These are phyloP conservation scores for Pseudognaphalium luteoalbum DNA, from an alignment of 129 eudicot species.

Conservation along the genomic window DNA sequence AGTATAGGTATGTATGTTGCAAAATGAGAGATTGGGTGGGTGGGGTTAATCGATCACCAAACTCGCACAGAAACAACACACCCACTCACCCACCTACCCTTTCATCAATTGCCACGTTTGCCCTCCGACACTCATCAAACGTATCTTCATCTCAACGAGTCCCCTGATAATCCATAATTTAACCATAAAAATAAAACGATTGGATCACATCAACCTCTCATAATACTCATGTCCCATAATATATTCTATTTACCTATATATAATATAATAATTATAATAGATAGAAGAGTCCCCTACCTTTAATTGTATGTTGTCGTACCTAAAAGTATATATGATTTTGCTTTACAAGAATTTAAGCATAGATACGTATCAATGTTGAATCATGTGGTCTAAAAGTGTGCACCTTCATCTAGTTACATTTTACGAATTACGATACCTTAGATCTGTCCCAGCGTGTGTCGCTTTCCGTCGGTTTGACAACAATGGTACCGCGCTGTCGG, in stretches of 20 bases:
- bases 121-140: constrained; percentile 15
- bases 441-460: no score
- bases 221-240: no score
- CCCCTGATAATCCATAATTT: neutral
- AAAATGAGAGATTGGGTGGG: constrained; percentile 19
- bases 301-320: neutral
- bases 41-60: constrained; percentile 25
- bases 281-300: neutral
- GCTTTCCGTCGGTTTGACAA: no score
- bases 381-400: no score
- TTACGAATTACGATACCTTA: no score
- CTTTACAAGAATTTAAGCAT: no score
- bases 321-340: neutral
- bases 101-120: constrained; percentile 13
- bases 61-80: constrained; percentile 16
- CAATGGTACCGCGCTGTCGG: no score
- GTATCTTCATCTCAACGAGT: constrained; percentile 9
- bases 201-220: neutral
- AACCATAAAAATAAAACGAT: neutral
- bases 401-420: no score
- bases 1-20: neutral
- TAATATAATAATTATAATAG: neutral
- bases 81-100: neutral
- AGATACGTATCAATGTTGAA: no score
- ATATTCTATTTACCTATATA: neutral